phyloP scores from a whole-genome alignment of 2,329 filamentous ascomycete species.

The Verticillium longisporum region DNA sequence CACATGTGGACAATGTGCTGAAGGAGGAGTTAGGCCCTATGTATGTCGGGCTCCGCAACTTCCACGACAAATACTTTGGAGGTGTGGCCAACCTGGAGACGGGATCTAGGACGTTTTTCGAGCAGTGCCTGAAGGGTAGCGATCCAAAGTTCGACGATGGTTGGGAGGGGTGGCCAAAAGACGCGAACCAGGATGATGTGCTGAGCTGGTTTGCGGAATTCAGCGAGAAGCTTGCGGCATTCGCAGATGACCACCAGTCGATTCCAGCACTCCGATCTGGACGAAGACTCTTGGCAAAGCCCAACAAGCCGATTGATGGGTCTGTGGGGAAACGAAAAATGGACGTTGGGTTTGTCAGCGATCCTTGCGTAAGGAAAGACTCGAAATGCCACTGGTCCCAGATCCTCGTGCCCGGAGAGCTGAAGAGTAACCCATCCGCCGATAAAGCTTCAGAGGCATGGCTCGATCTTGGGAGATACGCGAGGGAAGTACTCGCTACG shows the following conservation, averaged over 20 bases:
- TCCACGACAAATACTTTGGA: constrained; percentile 25
- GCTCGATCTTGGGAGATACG: too few species aligned
- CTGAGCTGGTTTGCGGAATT: constrained; percentile 24
- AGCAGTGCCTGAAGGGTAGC: constrained; percentile 22
- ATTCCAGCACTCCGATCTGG: constrained; percentile 8
- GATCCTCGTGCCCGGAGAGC: constrained; percentile 36
- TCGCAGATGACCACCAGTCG: constrained; percentile 16
- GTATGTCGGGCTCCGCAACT: constrained; percentile 24
- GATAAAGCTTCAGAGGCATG: constrained; percentile 26
- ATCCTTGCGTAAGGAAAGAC: constrained; percentile 15
- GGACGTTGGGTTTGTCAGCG: constrained; percentile 24
- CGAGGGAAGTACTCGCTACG: too few species aligned
- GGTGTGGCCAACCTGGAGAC: constrained; percentile 20
- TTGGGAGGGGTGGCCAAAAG: constrained; percentile 25
- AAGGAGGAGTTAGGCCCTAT: constrained; percentile 26
- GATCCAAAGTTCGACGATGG: constrained; percentile 22
- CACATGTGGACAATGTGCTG: constrained; percentile 23
- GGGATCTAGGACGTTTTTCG: constrained; percentile 25
- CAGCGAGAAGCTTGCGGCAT: constrained; percentile 17
- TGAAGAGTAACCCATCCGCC: constrained; percentile 37
- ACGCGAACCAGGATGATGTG: constrained; percentile 25
- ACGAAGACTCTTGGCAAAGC: constrained; percentile 19
- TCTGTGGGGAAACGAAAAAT: constrained; percentile 16
- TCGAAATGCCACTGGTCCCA: constrained; percentile 27
- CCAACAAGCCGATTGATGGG: constrained; percentile 17